Evolutionary conservation across 208 protist species (phyloP).

Genomic region (Angomonas ambiguus): DNA sequence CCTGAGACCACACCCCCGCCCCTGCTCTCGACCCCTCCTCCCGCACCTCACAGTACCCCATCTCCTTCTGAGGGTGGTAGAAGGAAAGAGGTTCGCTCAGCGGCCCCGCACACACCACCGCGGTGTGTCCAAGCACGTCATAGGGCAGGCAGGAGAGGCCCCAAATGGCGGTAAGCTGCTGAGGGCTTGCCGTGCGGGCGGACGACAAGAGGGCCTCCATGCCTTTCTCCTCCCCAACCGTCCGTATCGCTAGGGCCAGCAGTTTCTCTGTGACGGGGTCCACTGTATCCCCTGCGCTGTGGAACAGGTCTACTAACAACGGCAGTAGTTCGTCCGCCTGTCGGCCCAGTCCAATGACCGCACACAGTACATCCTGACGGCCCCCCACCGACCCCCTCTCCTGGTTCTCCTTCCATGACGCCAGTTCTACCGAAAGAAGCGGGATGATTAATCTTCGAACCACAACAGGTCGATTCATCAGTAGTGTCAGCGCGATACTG

Average conservation of each 20-base stretch:
- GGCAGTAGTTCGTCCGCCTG: conserved; percentile 25
- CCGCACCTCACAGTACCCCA: conserved; percentile 7
- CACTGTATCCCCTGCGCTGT: conserved; percentile 17
- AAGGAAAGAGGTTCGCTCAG: conserved; percentile 1
- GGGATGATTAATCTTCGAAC: conserved; percentile 46
- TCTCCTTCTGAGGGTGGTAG: not conserved
- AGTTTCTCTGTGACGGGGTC: conserved; percentile 14
- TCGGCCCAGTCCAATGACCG: conserved; percentile 47
- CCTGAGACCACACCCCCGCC: not conserved
- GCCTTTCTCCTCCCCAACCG: conserved; percentile 43
- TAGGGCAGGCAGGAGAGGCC: conserved; percentile 13
- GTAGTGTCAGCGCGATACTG: conserved; percentile 44
- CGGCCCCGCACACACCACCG: conserved; percentile 29
- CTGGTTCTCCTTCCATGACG: conserved; percentile 8
- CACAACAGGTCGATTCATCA: conserved; percentile 38
- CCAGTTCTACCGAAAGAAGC: conserved; percentile 23
- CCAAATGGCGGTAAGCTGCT: conserved; percentile 17
- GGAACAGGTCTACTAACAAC: conserved; percentile 31
- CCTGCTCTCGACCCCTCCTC: not conserved
- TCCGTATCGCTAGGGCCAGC: conserved; percentile 53
- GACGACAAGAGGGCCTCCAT: conserved; percentile 30
- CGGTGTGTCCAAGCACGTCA: conserved; percentile 53
- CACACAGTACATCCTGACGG: conserved; percentile 36
- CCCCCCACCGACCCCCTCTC: not conserved
- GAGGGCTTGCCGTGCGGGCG: conserved; percentile 8